These are phyloP conservation scores for Batrachochytrium dendrobatidis DNA, from an alignment of 371 early-diverging fungal species.

Conservation along the genomic window DNA sequence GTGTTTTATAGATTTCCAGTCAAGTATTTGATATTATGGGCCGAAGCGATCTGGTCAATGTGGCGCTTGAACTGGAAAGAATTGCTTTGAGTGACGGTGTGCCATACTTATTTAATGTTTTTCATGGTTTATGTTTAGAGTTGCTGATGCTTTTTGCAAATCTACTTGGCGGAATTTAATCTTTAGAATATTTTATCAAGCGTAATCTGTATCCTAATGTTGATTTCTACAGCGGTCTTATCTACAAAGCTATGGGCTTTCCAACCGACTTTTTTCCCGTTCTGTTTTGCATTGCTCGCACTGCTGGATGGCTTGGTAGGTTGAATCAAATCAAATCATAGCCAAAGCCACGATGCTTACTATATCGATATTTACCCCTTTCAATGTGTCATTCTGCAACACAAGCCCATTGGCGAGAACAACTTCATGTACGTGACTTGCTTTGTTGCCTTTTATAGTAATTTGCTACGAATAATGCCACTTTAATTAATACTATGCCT, in stretches of 20 bases:
- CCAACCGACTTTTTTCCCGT: conserved; percentile 66
- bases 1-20: conserved; percentile 18
- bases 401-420: conserved; percentile 43
- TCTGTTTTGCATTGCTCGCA: conserved; percentile 44
- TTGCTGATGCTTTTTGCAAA: neutral
- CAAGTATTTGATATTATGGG: conserved; percentile 56
- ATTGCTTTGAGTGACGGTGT: conserved; percentile 46
- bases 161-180: neutral
- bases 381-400: too few relatives aligned
- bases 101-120: neutral
- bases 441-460: too few relatives aligned
- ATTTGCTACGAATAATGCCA: too few relatives aligned
- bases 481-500: neutral
- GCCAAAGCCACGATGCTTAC: neutral
- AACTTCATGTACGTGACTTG: conserved; percentile 14
- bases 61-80: conserved; percentile 54
- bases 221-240: conserved; percentile 46
- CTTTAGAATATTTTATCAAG: conserved; percentile 55
- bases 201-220: conserved; percentile 63
- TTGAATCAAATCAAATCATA: neutral
- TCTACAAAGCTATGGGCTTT: conserved; percentile 58
- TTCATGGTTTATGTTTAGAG: too few relatives aligned
- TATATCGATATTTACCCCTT: neutral
- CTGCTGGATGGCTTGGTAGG: conserved; percentile 43
- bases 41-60: conserved; percentile 49